Conservation (phyloP, 139 green algal species). For the Chlorella sp. region DNA sequence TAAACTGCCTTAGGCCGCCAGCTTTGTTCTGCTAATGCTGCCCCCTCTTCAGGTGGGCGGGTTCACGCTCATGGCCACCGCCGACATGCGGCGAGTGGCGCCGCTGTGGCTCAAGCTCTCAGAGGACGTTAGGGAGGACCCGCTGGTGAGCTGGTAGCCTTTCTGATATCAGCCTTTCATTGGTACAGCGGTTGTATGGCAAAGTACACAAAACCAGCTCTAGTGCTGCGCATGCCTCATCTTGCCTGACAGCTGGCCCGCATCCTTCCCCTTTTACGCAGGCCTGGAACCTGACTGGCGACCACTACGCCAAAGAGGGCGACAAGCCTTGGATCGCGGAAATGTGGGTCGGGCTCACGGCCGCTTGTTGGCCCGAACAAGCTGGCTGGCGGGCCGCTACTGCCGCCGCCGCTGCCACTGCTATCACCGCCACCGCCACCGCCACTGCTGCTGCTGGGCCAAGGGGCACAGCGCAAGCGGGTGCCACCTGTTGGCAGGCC, state of each 20-base stretch:
- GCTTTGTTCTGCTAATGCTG: too few species aligned
- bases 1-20: too few species aligned
- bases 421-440: too few species aligned
- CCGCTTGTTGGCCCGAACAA: too few species aligned
- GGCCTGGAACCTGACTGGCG: constrained; percentile 68
- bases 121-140: constrained; percentile 50
- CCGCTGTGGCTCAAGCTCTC: constrained; percentile 82
- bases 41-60: constrained; percentile 68
- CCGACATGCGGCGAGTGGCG: constrained; percentile 79
- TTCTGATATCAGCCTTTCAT: background rate
- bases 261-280: constrained; percentile 39
- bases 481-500: too few species aligned
- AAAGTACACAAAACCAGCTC: background rate
- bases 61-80: constrained; percentile 81
- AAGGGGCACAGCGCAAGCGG: too few species aligned
- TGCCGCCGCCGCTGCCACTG: too few species aligned
- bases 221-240: too few species aligned
- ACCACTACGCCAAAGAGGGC: constrained; percentile 42
- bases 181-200: background rate
- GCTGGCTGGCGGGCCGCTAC: too few species aligned
- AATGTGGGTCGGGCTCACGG: constrained; percentile 44
- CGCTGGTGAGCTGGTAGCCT: constrained; percentile 17
- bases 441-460: background rate
- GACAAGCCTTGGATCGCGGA: constrained; percentile 49
- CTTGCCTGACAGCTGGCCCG: background rate